Evolutionary conservation across 2,329 filamentous ascomycete species (phyloP).

Genomic region (Pseudocercospora pini-densiflorae): DNA sequence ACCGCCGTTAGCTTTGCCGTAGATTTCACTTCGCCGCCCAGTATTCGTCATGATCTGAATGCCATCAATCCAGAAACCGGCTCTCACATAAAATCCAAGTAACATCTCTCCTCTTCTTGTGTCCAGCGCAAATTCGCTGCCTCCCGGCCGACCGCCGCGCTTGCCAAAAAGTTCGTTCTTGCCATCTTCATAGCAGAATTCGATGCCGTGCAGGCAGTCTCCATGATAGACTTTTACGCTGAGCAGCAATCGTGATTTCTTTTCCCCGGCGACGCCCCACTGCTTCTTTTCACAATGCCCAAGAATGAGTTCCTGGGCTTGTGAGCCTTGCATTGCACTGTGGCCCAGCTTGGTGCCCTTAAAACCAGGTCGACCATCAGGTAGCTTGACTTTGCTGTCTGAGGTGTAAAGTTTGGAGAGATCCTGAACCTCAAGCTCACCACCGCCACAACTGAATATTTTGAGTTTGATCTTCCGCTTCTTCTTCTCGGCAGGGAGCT

Average conservation of each 20-base stretch:
- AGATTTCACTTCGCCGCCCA: slow-evolving; percentile 83
- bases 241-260: slow-evolving; percentile 66
- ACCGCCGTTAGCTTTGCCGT: slow-evolving; percentile 79
- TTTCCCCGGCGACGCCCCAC: slow-evolving; percentile 11
- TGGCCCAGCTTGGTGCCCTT: slow-evolving; percentile 74
- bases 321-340: slow-evolving; percentile 71
- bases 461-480: slow-evolving; percentile 71
- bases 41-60: slow-evolving; percentile 88
- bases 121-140: slow-evolving; percentile 80
- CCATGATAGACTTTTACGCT: slow-evolving; percentile 79
- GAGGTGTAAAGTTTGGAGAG: slow-evolving; percentile 72
- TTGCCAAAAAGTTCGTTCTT: slow-evolving; percentile 87
- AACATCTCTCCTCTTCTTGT: slow-evolving; percentile 83
- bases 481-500: slow-evolving; percentile 72
- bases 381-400: slow-evolving; percentile 72
- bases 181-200: slow-evolving; percentile 90
- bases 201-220: slow-evolving; percentile 77
- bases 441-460: slow-evolving; percentile 77
- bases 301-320: slow-evolving; percentile 72
- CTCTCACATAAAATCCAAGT: slow-evolving; percentile 81
- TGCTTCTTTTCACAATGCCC: slow-evolving; percentile 69
- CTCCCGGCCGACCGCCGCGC: slow-evolving; percentile 69
- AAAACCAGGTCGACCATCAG: slow-evolving; percentile 75
- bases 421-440: slow-evolving; percentile 77
- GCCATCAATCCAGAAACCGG: slow-evolving; percentile 83